Base-by-base conservation (phyloP, 2,329 filamentous ascomycete genomes). In the Tolypocladium tropicale region DNA sequence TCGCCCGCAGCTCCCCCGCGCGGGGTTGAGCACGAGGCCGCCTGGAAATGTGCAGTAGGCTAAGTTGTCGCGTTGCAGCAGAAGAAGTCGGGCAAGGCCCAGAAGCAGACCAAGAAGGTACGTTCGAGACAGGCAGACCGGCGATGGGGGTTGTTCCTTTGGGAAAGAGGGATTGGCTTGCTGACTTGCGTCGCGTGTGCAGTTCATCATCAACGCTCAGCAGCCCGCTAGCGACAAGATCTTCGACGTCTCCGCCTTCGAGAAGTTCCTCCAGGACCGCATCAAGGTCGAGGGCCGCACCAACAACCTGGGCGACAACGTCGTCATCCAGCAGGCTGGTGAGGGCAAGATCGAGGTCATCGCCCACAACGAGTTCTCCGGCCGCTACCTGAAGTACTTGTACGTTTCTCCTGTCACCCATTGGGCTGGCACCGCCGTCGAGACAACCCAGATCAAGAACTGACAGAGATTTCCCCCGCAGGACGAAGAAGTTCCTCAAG, bases 401-500 rank as follows among this genome's bases (percentile, higher is more conserved):
- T 95, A 82, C 66, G 90, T 82, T 9, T 12, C 46, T 4, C 25
- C 18, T 21, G 12, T 16, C 37, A 9, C 7, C n/a, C n/a, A n/a
- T n/a, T n/a, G 18, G 3, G 6, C 37, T 10, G 4, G n/a, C 10
- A 21, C 23, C n/a, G 39, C 7, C n/a, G 10, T 6, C 12, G n/a
- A 34, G 34, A 14, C 21, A 21, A 39, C 6, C n/a, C 18, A 9
- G 12, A 37, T 12, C 3, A 10, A 28, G 53, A n/a, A 16, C 43
- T 51, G 12, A 39, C 34, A n/a, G 9, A 2, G n/a, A 14, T 37
- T 6, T 1, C 9, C 25, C 9, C 25, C 43, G 21, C 60, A 95
- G 90, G 76, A 99, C 94, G 77, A 99, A 99, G 90, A 99, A 99
- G 86, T 99, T 96, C 88, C 88, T 99, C 79, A 99, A 99, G 91